A percentile compares a stretch with the other conserved stretches of the same genome.
Evolutionary conservation across 2,329 filamentous ascomycete species (phyloP).

Genomic region (Immersiporthe knoxdaviesiana): DNA sequence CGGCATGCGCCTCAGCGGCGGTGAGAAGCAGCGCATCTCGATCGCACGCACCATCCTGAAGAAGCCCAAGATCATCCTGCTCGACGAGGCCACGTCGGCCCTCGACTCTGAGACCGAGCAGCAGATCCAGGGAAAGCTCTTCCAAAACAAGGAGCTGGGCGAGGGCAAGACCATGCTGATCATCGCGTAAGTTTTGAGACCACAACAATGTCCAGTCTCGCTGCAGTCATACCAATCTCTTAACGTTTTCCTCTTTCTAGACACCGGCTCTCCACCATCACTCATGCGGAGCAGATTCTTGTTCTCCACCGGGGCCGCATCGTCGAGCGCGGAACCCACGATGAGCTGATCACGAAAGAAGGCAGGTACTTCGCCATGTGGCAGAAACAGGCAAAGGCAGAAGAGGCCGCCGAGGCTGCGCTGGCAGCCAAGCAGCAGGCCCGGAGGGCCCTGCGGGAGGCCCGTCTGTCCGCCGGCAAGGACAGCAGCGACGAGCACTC

Average conservation of each 20-base stretch:
- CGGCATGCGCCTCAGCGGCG: conserved; percentile 59
- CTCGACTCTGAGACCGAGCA: conserved; percentile 65
- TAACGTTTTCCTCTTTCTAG: too few relatives aligned
- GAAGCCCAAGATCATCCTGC: conserved; percentile 68
- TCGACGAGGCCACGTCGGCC: conserved; percentile 74
- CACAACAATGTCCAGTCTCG: background rate
- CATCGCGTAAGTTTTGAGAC: conserved; percentile 71
- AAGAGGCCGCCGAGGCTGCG: conserved; percentile 68
- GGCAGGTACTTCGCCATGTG: conserved; percentile 85
- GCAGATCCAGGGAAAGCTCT: conserved; percentile 68
- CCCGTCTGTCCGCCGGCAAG: conserved; percentile 49
- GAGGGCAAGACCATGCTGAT: conserved; percentile 90
- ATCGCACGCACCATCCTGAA: conserved; percentile 70
- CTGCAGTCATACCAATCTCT: too few relatives aligned
- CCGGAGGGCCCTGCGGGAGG: conserved; percentile 51
- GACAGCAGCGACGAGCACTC: conserved; percentile 47
- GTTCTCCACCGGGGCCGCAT: conserved; percentile 79
- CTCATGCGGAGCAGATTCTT: conserved; percentile 81
- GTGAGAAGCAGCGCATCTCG: conserved; percentile 62
- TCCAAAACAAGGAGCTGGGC: conserved; percentile 65
- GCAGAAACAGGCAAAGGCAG: conserved; percentile 83
- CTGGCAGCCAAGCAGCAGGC: conserved; percentile 47
- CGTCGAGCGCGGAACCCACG: conserved; percentile 77
- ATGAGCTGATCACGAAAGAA: conserved; percentile 69
- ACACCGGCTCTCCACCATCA: conserved; percentile 84